A percentile compares a stretch with the other conserved stretches of the same genome.
phyloP scores from a whole-genome alignment of 1,139 yeast species.

The Wickerhamomyces sp. region DNA sequence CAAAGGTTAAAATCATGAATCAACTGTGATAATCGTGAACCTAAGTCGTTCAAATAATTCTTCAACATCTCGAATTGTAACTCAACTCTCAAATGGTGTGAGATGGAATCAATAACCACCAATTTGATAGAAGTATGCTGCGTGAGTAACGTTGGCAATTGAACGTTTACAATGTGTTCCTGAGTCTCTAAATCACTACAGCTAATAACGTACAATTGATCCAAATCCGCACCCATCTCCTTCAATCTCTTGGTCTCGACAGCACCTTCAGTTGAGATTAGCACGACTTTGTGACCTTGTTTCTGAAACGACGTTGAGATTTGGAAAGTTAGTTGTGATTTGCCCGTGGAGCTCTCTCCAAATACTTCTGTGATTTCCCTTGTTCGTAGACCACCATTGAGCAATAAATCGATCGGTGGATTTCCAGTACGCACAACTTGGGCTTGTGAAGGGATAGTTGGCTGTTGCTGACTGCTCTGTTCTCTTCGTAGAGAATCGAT shows the following conservation, averaged over 20 bases:
- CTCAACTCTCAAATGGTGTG: constrained; percentile 77
- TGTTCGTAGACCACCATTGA: constrained; percentile 66
- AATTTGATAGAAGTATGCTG: constrained; percentile 41
- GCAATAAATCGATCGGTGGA: constrained; percentile 42
- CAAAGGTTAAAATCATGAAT: constrained; percentile 51
- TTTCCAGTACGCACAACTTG: constrained; percentile 55
- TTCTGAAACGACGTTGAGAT: constrained; percentile 54
- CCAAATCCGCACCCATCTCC: constrained; percentile 29
- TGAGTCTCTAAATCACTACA: constrained; percentile 68
- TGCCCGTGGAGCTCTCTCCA: constrained; percentile 84
- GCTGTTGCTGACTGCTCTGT: constrained; percentile 3
- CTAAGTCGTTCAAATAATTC: constrained; percentile 26
- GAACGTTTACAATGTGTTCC: constrained; percentile 68
- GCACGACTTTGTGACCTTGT: constrained; percentile 40
- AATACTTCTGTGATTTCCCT: constrained; percentile 73
- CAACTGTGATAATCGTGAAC: constrained; percentile 44
- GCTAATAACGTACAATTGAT: constrained; percentile 52
- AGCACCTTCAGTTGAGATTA: constrained; percentile 72
- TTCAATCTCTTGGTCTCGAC: constrained; percentile 59
- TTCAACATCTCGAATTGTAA: constrained; percentile 25
- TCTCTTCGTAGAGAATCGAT: constrained; percentile 25
- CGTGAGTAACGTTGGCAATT: constrained; percentile 51
- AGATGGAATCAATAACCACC: constrained; percentile 75
- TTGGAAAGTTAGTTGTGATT: constrained; percentile 71
- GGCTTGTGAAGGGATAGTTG: neutral